phyloP scores from a whole-genome alignment of 257 asterid genomes.

The Gynochthodes officinalis region DNA sequence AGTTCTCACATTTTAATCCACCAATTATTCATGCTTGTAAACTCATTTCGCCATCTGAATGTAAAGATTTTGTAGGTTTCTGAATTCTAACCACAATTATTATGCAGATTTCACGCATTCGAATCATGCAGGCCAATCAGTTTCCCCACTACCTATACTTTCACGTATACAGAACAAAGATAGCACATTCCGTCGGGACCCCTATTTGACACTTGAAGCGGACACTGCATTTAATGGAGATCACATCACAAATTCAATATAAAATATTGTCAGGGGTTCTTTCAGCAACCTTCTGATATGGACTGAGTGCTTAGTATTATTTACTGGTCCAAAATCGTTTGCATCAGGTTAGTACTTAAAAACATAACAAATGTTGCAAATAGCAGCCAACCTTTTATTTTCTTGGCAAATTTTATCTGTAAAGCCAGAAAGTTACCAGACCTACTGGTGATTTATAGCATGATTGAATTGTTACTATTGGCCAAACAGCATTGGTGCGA shows the following conservation, averaged over 20 bases:
- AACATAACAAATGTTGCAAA: not conserved
- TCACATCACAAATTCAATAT: too few relatives aligned
- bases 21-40: not conserved
- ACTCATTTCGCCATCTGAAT: slow-evolving; percentile 12
- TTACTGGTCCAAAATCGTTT: not conserved
- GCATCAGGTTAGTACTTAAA: not conserved
- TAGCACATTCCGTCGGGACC: not conserved
- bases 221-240: slow-evolving; percentile 4
- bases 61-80: not conserved
- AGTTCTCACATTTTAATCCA: not conserved
- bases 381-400: not conserved
- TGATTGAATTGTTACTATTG: not conserved
- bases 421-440: not conserved
- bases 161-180: not conserved
- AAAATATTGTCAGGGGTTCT: too few relatives aligned
- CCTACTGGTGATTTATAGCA: not conserved
- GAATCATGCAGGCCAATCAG: not conserved
- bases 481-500: not conserved
- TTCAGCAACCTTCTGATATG: not conserved
- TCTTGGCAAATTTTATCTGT: not conserved
- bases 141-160: not conserved
- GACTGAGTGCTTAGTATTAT: not conserved
- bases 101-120: not conserved
- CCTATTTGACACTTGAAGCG: not conserved
- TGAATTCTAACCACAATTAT: not conserved